A percentile compares a stretch with the other conserved stretches of the same genome.
phyloP scores from a whole-genome alignment of 495 filamentous ascomycete genomes.

The Neurospora sublineolata region DNA sequence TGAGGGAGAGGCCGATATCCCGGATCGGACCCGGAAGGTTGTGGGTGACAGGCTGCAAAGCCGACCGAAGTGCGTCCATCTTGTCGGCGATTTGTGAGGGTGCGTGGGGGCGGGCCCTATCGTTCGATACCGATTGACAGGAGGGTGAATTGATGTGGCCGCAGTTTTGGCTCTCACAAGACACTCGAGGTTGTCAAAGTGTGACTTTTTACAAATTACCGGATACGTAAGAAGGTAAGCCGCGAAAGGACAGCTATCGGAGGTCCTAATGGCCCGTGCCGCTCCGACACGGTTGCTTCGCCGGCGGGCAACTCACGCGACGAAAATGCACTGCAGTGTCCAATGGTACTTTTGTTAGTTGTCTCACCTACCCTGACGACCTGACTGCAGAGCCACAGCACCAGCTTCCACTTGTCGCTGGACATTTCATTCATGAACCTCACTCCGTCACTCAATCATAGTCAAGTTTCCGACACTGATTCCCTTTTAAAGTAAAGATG shows the following conservation, averaged over 20 bases:
- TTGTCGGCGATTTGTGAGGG: slow-evolving; percentile 1
- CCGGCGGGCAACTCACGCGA: neutral
- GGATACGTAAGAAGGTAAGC: neutral
- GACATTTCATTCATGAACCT: neutral
- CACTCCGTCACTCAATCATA: neutral
- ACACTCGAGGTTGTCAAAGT: neutral
- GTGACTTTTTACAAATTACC: neutral
- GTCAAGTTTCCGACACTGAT: neutral
- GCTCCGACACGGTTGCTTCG: neutral
- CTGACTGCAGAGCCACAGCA: neutral
- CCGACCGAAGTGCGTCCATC: slow-evolving; percentile 48
- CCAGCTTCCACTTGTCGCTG: neutral
- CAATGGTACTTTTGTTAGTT: neutral
- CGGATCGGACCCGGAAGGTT: slow-evolving; percentile 68
- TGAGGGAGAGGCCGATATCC: slow-evolving; percentile 62
- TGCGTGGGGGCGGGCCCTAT: neutral
- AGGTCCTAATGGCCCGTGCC: neutral
- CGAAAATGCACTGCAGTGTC: neutral
- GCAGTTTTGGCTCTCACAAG: neutral
- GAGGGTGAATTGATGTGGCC: neutral
- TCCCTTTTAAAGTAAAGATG: neutral
- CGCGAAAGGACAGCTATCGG: neutral
- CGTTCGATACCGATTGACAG: neutral
- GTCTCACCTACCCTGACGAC: neutral
- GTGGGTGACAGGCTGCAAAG: slow-evolving; percentile 66